Evolutionary conservation across 306 rosid genomes (phyloP).

Genomic region (Quercus bicolor): DNA sequence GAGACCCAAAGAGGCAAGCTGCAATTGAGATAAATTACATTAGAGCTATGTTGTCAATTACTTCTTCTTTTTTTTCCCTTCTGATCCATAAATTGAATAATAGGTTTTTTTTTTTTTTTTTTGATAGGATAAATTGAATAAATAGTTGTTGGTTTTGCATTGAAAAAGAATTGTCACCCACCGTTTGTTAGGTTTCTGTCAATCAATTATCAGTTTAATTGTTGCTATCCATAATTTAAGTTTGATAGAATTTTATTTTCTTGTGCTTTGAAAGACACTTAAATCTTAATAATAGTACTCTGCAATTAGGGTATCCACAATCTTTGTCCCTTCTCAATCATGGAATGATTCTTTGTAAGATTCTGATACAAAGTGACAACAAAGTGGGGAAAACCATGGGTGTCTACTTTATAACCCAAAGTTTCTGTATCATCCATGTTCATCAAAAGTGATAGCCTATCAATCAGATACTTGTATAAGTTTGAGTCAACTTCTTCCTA

Average conservation of each 20-base stretch:
- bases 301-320: too few relatives aligned
- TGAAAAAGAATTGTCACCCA: not conserved
- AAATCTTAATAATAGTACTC: not conserved
- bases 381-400: conserved; percentile 23
- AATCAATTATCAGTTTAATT: not conserved
- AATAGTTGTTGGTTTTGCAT: not conserved
- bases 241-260: not conserved
- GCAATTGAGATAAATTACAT: too few relatives aligned
- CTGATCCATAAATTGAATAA: not conserved
- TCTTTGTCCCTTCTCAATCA: not conserved
- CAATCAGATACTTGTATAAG: conserved; percentile 32
- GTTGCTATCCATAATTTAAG: not conserved
- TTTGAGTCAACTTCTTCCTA: conserved; percentile 29
- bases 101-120: too few relatives aligned
- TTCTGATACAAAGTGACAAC: conserved; percentile 22
- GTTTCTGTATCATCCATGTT: not conserved
- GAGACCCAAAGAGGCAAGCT: too few relatives aligned
- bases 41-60: not conserved
- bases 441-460: conserved; percentile 49
- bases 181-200: not conserved
- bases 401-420: not conserved
- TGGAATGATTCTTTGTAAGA: conserved; percentile 31
- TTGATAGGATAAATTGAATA: too few relatives aligned
- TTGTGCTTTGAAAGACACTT: conserved; percentile 20
- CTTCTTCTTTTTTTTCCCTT: not conserved